A percentile compares a stretch with the other conserved stretches of the same genome.
Evolutionary conservation across 148 eudicot genomes (phyloP).

Genomic region (Rheum nobile): DNA sequence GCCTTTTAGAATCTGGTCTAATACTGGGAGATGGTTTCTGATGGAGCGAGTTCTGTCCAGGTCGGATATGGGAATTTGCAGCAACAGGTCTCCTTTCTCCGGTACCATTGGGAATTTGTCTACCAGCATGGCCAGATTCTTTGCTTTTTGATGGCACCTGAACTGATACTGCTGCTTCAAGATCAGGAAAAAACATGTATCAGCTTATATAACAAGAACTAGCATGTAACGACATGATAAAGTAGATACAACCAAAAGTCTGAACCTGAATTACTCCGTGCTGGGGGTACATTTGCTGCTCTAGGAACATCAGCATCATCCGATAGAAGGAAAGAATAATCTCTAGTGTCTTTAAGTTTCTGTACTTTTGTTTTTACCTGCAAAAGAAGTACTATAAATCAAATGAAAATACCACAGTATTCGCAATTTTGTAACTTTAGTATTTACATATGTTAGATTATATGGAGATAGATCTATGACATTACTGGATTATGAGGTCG

Average conservation of each 20-base stretch:
- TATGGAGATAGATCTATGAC: not conserved
- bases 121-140: slow-evolving; percentile 19
- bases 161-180: slow-evolving; percentile 59
- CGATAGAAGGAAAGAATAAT: slow-evolving; percentile 77
- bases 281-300: slow-evolving; percentile 28
- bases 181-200: slow-evolving; percentile 42
- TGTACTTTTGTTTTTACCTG: slow-evolving; percentile 54
- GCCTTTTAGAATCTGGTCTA: slow-evolving; percentile 22
- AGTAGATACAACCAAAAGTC: slow-evolving; percentile 8
- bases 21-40: slow-evolving; percentile 22
- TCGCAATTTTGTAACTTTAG: not conserved
- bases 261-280: slow-evolving; percentile 23
- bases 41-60: slow-evolving; percentile 7
- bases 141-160: slow-evolving; percentile 37
- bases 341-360: slow-evolving; percentile 61
- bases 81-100: slow-evolving; percentile 33
- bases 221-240: slow-evolving; percentile 15
- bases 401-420: not conserved
- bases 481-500: slow-evolving; percentile 30
- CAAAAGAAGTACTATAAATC: slow-evolving; percentile 4
- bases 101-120: slow-evolving; percentile 20
- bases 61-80: slow-evolving; percentile 16
- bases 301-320: slow-evolving; percentile 67
- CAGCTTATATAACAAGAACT: slow-evolving; percentile 29
- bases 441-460: not conserved